phyloP scores from a whole-genome alignment of 2,329 filamentous ascomycete species.

The Blastomyces silverae region DNA sequence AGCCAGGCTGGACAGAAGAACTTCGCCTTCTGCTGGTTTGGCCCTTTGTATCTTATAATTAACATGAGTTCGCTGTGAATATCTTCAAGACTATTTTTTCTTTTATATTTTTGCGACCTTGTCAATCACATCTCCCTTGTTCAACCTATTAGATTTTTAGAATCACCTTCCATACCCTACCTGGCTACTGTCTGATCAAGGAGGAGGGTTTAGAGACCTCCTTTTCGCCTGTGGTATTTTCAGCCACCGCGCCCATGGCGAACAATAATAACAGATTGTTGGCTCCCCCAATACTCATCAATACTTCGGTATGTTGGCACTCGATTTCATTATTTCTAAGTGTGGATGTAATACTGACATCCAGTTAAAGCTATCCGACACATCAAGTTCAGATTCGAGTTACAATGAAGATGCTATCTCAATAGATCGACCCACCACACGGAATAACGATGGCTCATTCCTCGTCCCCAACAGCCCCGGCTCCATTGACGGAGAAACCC shows the following conservation, averaged over 20 bases:
- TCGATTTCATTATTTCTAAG: background rate
- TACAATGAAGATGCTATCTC: slow-evolving; percentile 14
- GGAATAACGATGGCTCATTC: slow-evolving; percentile 19
- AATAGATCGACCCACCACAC: slow-evolving; percentile 17
- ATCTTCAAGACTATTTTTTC: background rate
- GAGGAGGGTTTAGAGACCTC: background rate
- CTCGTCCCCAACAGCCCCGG: slow-evolving; percentile 20
- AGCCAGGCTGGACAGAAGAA: background rate
- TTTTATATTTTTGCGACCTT: background rate
- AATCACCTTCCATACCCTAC: background rate
- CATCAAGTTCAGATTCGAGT: slow-evolving; percentile 16
- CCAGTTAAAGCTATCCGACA: slow-evolving; percentile 10
- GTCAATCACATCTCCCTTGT: background rate
- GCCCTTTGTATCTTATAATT: slow-evolving; percentile 4
- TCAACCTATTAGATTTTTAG: background rate
- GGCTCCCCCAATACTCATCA: slow-evolving; percentile 20
- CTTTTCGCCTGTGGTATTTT: background rate
- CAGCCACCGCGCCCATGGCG: slow-evolving; percentile 16
- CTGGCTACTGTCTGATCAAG: background rate
- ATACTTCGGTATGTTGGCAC: slow-evolving; percentile 19
- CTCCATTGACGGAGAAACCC: slow-evolving; percentile 39
- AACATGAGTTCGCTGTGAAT: background rate
- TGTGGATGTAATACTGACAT: slow-evolving; percentile 2
- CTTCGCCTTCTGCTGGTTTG: background rate
- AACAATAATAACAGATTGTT: slow-evolving; percentile 21